Base-by-base conservation (phyloP, 208 protist species). In the Phytomonas francai region DNA sequence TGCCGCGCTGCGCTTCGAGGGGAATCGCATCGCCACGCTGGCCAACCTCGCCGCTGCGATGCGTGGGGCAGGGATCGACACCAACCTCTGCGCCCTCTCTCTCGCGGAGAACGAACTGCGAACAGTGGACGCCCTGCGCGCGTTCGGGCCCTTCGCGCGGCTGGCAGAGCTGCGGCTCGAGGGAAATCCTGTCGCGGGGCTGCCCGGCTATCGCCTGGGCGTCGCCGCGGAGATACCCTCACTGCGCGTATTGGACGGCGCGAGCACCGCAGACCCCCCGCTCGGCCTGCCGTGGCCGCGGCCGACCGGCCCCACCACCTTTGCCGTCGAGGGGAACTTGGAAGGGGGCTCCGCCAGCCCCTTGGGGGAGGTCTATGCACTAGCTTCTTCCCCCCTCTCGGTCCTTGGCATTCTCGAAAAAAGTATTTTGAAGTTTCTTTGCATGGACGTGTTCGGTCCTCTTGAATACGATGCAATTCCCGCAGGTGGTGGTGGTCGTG, bases 381-480 rank as follows among this genome's bases (percentile, higher is more conserved):
- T 45, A 1, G 59, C 64, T 36, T 74, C 73, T 14, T 59, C 72
- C 33, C 71, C 73, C 39, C 34, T 42, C 0, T 31, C 33, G 30
- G 16, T 42, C 28, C 32, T 63, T 31, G 34, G 34, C 19, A 42
- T 57, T 27, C 65, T 73, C 14, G 80, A 90, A 66, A 67, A 67
- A 14, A 73, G 83, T 54, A 59, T 93, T 39, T 75, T 92, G 33
- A 77, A 89, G 31, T 95, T 95, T 73, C 71, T 95, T 16, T 78
- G 90, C 65, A 73, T 66, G 27, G 33, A 78, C 6, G 56, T 95
- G 33, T 65, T 95, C 29, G 72, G 63, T 45, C 79, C 84, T 31
- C 69, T 90, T 0, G 84, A 90, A 73, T 81, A 92, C 11, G 82
- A 95, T 65, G 85, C 83, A 3, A 79, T 93, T 3, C 91, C 89